These are phyloP conservation scores for Tylopilus intermedius DNA, from an alignment of 768 basidiomycete species.

Conservation along the genomic window DNA sequence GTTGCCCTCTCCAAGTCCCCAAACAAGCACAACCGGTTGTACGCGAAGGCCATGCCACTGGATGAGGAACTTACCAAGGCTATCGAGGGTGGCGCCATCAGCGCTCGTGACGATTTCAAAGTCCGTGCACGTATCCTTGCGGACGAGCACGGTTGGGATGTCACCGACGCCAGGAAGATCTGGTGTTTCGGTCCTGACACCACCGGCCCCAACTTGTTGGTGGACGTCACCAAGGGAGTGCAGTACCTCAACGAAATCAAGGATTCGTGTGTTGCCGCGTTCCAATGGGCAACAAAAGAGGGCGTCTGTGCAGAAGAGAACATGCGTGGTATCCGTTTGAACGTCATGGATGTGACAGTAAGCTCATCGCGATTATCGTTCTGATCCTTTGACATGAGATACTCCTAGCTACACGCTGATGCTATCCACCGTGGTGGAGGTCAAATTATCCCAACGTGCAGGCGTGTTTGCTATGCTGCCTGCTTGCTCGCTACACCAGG, in stretches of 20 bases:
- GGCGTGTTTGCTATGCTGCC: conserved; percentile 95
- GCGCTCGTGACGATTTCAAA: conserved; percentile 96
- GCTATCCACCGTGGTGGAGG: conserved; percentile 99
- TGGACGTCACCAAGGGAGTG: conserved; percentile 98
- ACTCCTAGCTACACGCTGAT: conserved; percentile 82
- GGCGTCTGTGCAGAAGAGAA: conserved; percentile 95
- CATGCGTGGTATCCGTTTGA: conserved; percentile 97
- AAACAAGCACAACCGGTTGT: conserved; percentile 99
- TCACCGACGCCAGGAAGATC: conserved; percentile 98
- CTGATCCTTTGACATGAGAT: background rate
- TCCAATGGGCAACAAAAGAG: conserved; percentile 99
- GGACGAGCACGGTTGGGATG: conserved; percentile 97
- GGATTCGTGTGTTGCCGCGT: conserved; percentile 97
- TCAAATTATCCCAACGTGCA: conserved; percentile 94
- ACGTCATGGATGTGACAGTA: conserved; percentile 93
- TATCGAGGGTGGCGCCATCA: conserved; percentile 84
- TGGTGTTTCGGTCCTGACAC: conserved; percentile 99
- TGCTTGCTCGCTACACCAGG: conserved; percentile 85
- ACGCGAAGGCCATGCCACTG: conserved; percentile 86
- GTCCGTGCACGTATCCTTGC: conserved; percentile 90
- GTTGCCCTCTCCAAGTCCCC: conserved; percentile 98
- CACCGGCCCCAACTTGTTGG: conserved; percentile 92
- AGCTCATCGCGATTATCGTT: conserved; percentile 23
- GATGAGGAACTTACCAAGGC: conserved; percentile 92
- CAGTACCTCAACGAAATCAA: conserved; percentile 99